Evolutionary conservation across 257 asterid genomes (phyloP).

Genomic region (Nicotiana tomentosiformis): DNA sequence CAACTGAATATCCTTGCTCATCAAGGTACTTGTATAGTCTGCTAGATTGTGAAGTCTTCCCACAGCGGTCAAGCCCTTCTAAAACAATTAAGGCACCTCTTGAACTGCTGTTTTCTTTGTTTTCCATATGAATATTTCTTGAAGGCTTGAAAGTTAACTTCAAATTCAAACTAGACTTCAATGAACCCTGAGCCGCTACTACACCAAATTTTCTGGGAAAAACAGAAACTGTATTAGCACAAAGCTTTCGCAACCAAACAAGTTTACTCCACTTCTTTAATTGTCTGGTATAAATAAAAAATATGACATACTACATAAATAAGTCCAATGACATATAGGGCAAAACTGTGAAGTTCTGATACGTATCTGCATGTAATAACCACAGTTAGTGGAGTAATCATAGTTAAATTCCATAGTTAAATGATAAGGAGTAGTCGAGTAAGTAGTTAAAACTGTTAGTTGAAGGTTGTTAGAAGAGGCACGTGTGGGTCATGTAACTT

Average conservation of each 20-base stretch:
- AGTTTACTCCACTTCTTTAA: background rate
- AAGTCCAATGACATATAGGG: background rate
- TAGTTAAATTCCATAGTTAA: too few species aligned
- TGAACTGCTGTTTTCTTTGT: slow-evolving; percentile 24
- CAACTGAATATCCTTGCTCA: slow-evolving; percentile 65
- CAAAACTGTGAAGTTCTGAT: background rate
- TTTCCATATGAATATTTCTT: slow-evolving; percentile 60
- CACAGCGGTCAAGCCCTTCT: slow-evolving; percentile 87
- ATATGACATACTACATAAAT: background rate
- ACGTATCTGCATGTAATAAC: too few species aligned
- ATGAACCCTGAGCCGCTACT: slow-evolving; percentile 14
- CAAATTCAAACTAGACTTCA: slow-evolving; percentile 19
- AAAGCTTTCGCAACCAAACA: background rate
- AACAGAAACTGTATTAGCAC: background rate
- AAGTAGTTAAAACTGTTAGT: too few species aligned
- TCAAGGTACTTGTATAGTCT: slow-evolving; percentile 49
- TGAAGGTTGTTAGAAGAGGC: too few species aligned
- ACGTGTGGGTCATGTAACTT: too few species aligned
- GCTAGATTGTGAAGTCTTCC: slow-evolving; percentile 81
- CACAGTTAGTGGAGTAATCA: too few species aligned
- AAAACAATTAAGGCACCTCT: slow-evolving; percentile 87
- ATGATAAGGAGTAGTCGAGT: too few species aligned
- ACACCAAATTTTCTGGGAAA: background rate
- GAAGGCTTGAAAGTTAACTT: slow-evolving; percentile 36
- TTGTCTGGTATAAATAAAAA: background rate